phyloP scores from a whole-genome alignment of 768 basidiomycete genomes.

The Kwoniella heveanensis region DNA sequence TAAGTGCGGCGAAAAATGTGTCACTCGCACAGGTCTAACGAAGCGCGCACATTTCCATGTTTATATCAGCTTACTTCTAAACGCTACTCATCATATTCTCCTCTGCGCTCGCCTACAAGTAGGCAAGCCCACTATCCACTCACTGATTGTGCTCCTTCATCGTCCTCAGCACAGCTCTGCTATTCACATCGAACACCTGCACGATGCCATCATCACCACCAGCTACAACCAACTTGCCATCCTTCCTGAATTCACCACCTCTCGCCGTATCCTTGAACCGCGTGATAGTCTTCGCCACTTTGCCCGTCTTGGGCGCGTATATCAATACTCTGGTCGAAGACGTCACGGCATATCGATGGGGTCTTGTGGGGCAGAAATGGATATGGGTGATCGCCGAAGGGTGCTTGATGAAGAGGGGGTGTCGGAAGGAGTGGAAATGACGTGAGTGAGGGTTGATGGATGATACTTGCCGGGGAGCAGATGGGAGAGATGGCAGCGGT shows the following conservation, averaged over 20 bases:
- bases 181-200: conserved; percentile 87
- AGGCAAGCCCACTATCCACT: too few species aligned
- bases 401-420: conserved; percentile 83
- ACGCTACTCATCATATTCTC: too few species aligned
- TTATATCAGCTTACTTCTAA: too few species aligned
- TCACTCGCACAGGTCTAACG: conserved; percentile 78
- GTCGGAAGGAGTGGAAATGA: conserved; percentile 54
- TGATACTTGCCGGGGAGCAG: conserved; percentile 42
- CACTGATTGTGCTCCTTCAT: conserved; percentile 88
- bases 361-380: conserved; percentile 82
- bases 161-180: conserved; percentile 87
- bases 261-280: conserved; percentile 95
- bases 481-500: conserved; percentile 45
- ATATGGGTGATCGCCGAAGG: conserved; percentile 93
- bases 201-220: conserved; percentile 92
- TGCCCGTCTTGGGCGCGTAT: conserved; percentile 94
- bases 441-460: conserved; percentile 51
- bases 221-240: conserved; percentile 92
- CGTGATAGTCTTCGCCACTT: conserved; percentile 92
- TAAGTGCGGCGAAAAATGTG: conserved; percentile 80
- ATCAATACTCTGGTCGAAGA: conserved; percentile 91
- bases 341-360: conserved; percentile 93
- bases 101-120: too few species aligned
- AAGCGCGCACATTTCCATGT: neutral
- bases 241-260: conserved; percentile 81